These are phyloP conservation scores for Flaveria sonorensis DNA, from an alignment of 129 eudicot species.

Conservation along the genomic window DNA sequence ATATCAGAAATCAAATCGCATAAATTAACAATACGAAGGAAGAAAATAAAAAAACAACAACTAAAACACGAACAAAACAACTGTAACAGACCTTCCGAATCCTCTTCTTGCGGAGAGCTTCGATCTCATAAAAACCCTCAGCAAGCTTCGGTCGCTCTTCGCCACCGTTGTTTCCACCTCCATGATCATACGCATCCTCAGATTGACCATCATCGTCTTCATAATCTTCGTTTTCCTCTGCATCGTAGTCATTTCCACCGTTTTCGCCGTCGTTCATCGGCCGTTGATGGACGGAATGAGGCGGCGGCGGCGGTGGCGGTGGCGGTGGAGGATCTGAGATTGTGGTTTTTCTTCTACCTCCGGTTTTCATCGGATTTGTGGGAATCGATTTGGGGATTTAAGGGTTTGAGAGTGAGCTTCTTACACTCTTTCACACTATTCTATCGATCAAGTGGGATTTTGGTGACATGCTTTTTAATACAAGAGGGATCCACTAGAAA, in stretches of 20 bases:
- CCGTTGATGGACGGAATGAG: neutral
- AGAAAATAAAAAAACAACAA: neutral
- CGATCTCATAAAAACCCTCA: constrained; percentile 76
- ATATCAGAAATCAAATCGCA: constrained; percentile 9
- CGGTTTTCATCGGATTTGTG: neutral
- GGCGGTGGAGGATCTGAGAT: neutral
- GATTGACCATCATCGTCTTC: constrained; percentile 26
- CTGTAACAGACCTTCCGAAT: constrained; percentile 55
- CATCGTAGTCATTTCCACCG: constrained; percentile 23
- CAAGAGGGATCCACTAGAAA: too few species aligned
- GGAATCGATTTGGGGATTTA: neutral
- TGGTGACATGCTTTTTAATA: neutral
- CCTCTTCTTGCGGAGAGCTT: constrained; percentile 63
- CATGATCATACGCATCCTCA: constrained; percentile 31
- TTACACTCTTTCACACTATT: neutral
- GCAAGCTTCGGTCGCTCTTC: constrained; percentile 57
- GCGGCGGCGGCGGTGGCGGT: neutral
- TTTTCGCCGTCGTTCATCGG: neutral
- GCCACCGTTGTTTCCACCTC: constrained; percentile 1
- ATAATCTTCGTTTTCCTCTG: constrained; percentile 28
- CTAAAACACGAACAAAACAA: neutral
- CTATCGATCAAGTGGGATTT: neutral
- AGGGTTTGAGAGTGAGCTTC: neutral
- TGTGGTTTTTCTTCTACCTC: neutral
- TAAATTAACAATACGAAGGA: neutral